Conservation (phyloP, 495 filamentous ascomycete genomes). For the Extremus antarcticus region DNA sequence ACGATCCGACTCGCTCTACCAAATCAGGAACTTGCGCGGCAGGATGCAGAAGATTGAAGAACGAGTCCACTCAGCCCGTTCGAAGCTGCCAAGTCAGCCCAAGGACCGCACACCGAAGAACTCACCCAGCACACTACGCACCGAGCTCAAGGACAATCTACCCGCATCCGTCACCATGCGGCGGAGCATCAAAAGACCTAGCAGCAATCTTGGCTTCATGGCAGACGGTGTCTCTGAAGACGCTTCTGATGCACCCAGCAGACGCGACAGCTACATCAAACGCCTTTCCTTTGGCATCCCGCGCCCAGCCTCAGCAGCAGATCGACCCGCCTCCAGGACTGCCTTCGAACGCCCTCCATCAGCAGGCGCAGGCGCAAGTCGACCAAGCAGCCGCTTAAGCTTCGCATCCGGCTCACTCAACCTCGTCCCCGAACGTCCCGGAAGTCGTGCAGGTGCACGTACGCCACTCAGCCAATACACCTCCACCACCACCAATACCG, state of each 20-base stretch:
- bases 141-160: slow-evolving; percentile 45
- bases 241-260: neutral
- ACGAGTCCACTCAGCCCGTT: slow-evolving; percentile 83
- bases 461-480: slow-evolving; percentile 29
- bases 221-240: neutral
- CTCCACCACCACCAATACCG: slow-evolving; percentile 31
- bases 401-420: slow-evolving; percentile 38
- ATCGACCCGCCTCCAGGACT: slow-evolving; percentile 38
- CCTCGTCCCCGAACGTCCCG: slow-evolving; percentile 36
- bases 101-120: slow-evolving; percentile 67
- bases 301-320: slow-evolving; percentile 4
- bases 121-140: slow-evolving; percentile 56
- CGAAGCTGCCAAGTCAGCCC: slow-evolving; percentile 69
- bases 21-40: slow-evolving; percentile 83
- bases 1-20: slow-evolving; percentile 75
- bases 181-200: slow-evolving; percentile 50
- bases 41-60: slow-evolving; percentile 96
- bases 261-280: slow-evolving; percentile 14
- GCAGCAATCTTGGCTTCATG: slow-evolving; percentile 14
- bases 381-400: slow-evolving; percentile 54
- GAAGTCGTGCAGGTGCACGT: slow-evolving; percentile 37
- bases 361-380: slow-evolving; percentile 37
- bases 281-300: slow-evolving; percentile 15
- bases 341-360: slow-evolving; percentile 41
- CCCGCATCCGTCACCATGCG: slow-evolving; percentile 68